Base-by-base conservation (phyloP, 371 early-diverging fungal species). In the Dichotomocladium elegans region DNA sequence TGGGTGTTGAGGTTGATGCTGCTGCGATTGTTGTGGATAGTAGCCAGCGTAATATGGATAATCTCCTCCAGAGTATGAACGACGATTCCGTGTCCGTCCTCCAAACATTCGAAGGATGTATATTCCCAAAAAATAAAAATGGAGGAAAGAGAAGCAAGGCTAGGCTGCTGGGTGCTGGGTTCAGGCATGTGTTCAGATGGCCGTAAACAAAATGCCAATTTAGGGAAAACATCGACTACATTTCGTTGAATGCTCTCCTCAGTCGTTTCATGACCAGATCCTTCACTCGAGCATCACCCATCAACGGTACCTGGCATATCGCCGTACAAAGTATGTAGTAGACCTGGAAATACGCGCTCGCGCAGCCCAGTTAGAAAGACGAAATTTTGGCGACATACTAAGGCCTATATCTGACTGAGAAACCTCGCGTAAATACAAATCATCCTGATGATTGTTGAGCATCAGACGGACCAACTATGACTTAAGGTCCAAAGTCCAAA, bases 21-120 rank as follows among this genome's bases (percentile, higher is more conserved):
- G 37, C 21, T 37, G 37, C 15, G n/a, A 21, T 37, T 15, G 37
- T 7, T 34, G 49, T 22, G 28, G 47, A 10, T 48, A 21, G 3
- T 48, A 25, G 25, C 26, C 5, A 6, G 29, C 21, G 22, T 48
- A 21, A 34, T 48, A 11, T n/a, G 31, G 31, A 25, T 4, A 26
- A 35, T 48, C 49, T 24, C 24, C n/a, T n/a, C n/a, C 47, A 6
- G 47, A 30, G 19, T 27, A 35, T 30, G 49, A 35, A 34, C 35
- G 49, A 22, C 49, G 33, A 17, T 31, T 33, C 24, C 49, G 30
- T 30, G 17, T 19, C 19, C 47, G 35, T 48, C 35, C 29, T 48
- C 17, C 47, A 47, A 47, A 28, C n/a, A 47, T 28, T 4, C 29
- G 31, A 48, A 11, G 35, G 24, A 25, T 22, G n/a, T 11, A 30